phyloP scores from a whole-genome alignment of 129 eudicot genomes.

The Sambucus nigra region DNA sequence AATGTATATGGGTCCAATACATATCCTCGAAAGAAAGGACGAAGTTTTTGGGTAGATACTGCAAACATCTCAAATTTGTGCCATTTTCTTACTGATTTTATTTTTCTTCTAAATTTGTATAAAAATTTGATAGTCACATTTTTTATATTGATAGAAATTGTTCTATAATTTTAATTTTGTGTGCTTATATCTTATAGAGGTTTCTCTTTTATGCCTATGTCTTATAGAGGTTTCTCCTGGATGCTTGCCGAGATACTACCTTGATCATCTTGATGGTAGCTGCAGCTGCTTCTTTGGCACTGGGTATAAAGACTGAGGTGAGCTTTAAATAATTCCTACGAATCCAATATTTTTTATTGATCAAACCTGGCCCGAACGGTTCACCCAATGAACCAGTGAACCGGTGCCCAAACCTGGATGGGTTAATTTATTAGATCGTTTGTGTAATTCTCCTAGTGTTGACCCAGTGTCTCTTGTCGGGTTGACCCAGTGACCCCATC shows the following conservation, averaged over 20 bases:
- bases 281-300: conserved; percentile 92
- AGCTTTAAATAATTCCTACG: conserved; percentile 2
- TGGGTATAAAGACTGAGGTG: conserved; percentile 95
- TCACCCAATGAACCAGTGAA: not conserved
- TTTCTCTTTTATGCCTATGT: conserved; percentile 86
- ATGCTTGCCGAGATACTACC: conserved; percentile 86
- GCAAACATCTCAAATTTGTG: not conserved
- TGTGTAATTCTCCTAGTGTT: not conserved
- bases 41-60: conserved; percentile 72
- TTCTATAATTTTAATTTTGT: conserved; percentile 7
- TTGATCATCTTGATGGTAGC: conserved; percentile 94
- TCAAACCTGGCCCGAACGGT: not conserved
- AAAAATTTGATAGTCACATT: not conserved
- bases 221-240: conserved; percentile 67
- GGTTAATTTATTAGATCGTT: not conserved
- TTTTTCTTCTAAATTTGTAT: not conserved
- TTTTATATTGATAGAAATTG: not conserved
- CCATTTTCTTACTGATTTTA: not conserved
- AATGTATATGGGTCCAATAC: conserved; percentile 76
- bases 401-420: not conserved
- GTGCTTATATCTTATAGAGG: conserved; percentile 33
- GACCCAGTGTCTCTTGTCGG: not conserved
- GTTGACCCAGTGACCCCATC: not conserved
- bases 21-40: conserved; percentile 80
- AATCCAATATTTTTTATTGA: not conserved